These are phyloP conservation scores for Quercus tomentella DNA, from an alignment of 331 rosid species.

Conservation along the genomic window DNA sequence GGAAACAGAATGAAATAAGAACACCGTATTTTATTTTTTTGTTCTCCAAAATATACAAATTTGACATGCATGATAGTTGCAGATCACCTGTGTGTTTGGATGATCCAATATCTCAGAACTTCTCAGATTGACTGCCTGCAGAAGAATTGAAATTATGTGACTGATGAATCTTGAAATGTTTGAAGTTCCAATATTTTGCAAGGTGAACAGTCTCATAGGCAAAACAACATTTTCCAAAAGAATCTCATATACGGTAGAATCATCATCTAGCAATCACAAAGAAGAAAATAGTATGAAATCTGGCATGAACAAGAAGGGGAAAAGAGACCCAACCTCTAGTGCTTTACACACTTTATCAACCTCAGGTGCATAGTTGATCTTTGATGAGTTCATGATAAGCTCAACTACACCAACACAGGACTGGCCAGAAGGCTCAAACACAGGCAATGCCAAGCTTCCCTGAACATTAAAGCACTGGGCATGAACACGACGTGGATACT, in stretches of 20 bases:
- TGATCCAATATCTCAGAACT: slow-evolving; percentile 76
- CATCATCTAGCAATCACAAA: slow-evolving; percentile 10
- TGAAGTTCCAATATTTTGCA: background rate
- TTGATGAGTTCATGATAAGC: slow-evolving; percentile 81
- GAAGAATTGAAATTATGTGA: slow-evolving; percentile 29
- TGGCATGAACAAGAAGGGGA: slow-evolving; percentile 6
- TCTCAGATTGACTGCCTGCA: slow-evolving; percentile 91
- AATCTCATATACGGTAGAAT: background rate
- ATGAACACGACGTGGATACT: slow-evolving; percentile 83
- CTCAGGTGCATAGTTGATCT: slow-evolving; percentile 89
- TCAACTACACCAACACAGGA: slow-evolving; percentile 90
- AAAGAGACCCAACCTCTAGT: slow-evolving; percentile 66
- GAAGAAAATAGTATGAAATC: background rate
- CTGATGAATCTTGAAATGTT: slow-evolving; percentile 15
- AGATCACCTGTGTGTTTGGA: slow-evolving; percentile 66
- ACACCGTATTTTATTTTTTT: slow-evolving; percentile 18
- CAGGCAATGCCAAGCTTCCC: slow-evolving; percentile 94
- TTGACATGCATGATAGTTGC: slow-evolving; percentile 21
- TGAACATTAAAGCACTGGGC: slow-evolving; percentile 87
- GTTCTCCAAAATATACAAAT: slow-evolving; percentile 16
- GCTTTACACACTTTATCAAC: slow-evolving; percentile 96
- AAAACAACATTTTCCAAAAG: background rate
- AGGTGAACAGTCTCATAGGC: slow-evolving; percentile 2
- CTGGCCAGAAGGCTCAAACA: slow-evolving; percentile 73
- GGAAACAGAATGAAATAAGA: slow-evolving; percentile 33